Conservation (phyloP, 2,329 filamentous ascomycete species). For the Pseudogymnoascus pannorum region DNA sequence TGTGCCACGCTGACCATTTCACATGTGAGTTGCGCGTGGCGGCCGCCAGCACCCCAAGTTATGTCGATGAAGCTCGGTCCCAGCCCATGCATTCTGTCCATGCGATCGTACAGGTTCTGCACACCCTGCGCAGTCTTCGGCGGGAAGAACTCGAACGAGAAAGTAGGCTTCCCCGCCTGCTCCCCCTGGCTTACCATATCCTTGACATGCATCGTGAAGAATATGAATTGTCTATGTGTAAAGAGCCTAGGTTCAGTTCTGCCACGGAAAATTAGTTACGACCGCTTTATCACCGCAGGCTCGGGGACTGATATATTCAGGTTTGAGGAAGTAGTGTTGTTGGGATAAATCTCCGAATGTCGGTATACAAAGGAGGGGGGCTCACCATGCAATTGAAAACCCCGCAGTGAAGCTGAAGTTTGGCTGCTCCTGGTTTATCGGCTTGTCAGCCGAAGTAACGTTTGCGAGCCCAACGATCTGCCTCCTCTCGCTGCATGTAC, state of each 20-base stretch:
- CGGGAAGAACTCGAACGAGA: constrained; percentile 99
- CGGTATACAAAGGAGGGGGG: constrained; percentile 10
- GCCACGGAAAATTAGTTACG: not conserved
- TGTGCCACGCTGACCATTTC: constrained; percentile 98
- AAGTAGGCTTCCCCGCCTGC: constrained; percentile 72
- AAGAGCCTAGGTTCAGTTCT: constrained; percentile 5
- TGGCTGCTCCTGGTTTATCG: constrained; percentile 19
- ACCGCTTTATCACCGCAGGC: not conserved
- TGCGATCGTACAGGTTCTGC: constrained; percentile 97
- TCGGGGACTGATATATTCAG: not conserved
- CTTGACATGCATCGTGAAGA: constrained; percentile 79
- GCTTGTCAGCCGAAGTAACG: constrained; percentile 35
- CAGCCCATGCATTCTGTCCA: constrained; percentile 96
- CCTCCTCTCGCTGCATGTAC: constrained; percentile 48
- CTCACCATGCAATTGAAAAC: constrained; percentile 13
- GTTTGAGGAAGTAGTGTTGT: not conserved
- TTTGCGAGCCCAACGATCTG: constrained; percentile 41
- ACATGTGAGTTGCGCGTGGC: constrained; percentile 83
- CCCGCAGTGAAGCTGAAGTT: constrained; percentile 15
- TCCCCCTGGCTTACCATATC: constrained; percentile 82
- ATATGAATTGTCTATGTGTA: not conserved
- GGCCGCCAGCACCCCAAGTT: constrained; percentile 94
- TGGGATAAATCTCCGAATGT: constrained; percentile 1
- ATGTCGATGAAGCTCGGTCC: constrained; percentile 96
- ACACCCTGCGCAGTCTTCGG: constrained; percentile 97